Conservation (phyloP, 192 early-diverging fungal species). For the Phycomyces blakesleeanus region DNA sequence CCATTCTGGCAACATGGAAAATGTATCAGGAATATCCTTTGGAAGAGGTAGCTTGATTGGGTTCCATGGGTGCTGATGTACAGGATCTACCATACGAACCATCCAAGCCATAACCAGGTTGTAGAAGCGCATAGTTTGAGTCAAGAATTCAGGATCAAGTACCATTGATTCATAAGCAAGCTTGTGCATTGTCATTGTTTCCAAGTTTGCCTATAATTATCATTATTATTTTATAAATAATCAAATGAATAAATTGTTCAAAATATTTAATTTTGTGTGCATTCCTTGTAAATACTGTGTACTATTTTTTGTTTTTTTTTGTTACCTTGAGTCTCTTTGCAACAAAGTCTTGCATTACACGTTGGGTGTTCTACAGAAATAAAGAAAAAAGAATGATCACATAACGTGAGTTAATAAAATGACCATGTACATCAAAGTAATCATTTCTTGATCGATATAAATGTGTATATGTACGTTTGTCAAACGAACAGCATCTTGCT, state of each 20-base stretch:
- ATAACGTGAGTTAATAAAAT: neutral
- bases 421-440: neutral
- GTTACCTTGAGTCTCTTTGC: conserved; percentile 27
- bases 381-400: conserved; percentile 13
- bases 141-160: conserved; percentile 68
- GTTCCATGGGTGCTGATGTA: conserved; percentile 40
- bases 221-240: neutral
- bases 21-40: conserved; percentile 43
- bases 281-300: too few species aligned
- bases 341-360: conserved; percentile 17
- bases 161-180: conserved; percentile 75
- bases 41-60: conserved; percentile 51
- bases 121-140: conserved; percentile 72
- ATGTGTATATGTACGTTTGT: conserved; percentile 22
- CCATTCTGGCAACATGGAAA: conserved; percentile 87
- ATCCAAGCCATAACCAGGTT: conserved; percentile 89
- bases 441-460: too few species aligned
- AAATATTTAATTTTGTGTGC: too few species aligned
- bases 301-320: too few species aligned
- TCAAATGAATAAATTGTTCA: too few species aligned
- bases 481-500: conserved; percentile 1
- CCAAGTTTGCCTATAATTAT: conserved; percentile 53
- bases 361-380: conserved; percentile 13
- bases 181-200: conserved; percentile 61
- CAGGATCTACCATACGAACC: conserved; percentile 67